Conservation (phyloP, 495 filamentous ascomycete genomes). For the Podospora pseudoanserina region DNA sequence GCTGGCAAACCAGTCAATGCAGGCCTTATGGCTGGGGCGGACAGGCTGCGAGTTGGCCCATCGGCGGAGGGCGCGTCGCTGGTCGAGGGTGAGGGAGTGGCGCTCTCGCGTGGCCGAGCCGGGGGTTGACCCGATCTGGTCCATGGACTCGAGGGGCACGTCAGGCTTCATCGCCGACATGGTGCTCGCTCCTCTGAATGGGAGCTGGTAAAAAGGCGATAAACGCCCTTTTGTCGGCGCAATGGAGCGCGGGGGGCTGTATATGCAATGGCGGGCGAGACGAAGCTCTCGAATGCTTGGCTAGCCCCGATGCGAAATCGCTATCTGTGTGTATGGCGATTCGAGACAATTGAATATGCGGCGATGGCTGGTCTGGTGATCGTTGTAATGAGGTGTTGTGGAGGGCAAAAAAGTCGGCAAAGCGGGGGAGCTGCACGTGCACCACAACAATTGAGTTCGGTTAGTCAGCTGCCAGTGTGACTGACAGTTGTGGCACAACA, state of each 20-base stretch:
- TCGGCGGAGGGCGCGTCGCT: conserved; percentile 49
- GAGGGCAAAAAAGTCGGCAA: conserved; percentile 4
- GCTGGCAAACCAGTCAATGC: conserved; percentile 51
- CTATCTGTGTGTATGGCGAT: conserved; percentile 4
- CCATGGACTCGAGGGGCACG: conserved; percentile 4
- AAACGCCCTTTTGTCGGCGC: conserved; percentile 16
- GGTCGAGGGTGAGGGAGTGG: conserved; percentile 51
- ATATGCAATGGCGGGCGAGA: background rate
- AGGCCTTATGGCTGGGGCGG: conserved; percentile 49
- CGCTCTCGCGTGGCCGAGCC: conserved; percentile 40
- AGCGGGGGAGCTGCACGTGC: conserved; percentile 1
- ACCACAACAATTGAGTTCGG: background rate
- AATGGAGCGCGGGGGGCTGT: background rate
- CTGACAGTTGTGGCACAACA: background rate
- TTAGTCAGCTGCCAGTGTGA: background rate
- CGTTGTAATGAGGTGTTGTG: conserved; percentile 26
- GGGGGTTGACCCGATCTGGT: conserved; percentile 15
- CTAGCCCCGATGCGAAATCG: conserved; percentile 10
- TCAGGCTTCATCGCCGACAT: conserved; percentile 17
- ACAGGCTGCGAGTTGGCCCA: conserved; percentile 49
- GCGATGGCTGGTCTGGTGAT: conserved; percentile 20
- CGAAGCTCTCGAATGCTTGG: background rate
- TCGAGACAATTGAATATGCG: conserved; percentile 19
- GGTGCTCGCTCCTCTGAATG: conserved; percentile 1
- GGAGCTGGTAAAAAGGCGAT: conserved; percentile 6